A percentile compares a stretch with the other conserved stretches of the same genome.
Evolutionary conservation across 805 yeast species (phyloP).

Genomic region (Geotrichum ghanense): DNA sequence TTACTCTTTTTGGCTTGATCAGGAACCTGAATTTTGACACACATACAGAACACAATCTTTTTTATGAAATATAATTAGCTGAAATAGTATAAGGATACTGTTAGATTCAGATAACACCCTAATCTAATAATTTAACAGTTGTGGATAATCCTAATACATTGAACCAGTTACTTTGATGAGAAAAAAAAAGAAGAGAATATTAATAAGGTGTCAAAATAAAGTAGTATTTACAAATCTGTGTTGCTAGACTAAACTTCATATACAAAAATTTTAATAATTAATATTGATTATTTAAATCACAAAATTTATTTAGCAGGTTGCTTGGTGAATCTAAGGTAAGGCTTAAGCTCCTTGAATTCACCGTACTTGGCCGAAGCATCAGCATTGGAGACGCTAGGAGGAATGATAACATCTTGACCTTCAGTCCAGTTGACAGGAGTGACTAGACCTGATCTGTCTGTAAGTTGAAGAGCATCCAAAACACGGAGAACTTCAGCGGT

Average conservation of each 20-base stretch:
- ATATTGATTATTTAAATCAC: slow-evolving; percentile 77
- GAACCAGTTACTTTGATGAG: no score
- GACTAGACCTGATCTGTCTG: slow-evolving; percentile 68
- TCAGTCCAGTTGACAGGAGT: slow-evolving; percentile 88
- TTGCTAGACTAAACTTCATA: slow-evolving; percentile 90
- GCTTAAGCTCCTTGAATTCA: slow-evolving; percentile 74
- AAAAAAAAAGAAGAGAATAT: no score
- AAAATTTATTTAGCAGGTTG: slow-evolving; percentile 18
- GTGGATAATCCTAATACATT: no score
- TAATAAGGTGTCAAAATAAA: slow-evolving; percentile 65
- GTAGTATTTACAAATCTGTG: slow-evolving; percentile 70
- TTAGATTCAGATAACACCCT: no score
- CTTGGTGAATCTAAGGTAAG: slow-evolving; percentile 69
- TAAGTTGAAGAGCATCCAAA: slow-evolving; percentile 70
- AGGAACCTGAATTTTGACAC: no score
- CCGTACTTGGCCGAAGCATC: slow-evolving; percentile 77
- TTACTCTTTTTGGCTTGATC: no score
- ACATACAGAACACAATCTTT: no score
- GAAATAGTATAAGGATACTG: no score
- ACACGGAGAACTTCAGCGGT: slow-evolving; percentile 86
- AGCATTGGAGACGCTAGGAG: slow-evolving; percentile 72
- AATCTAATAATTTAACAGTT: no score
- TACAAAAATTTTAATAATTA: slow-evolving; percentile 77
- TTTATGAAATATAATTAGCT: no score
- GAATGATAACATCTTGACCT: slow-evolving; percentile 88